Evolutionary conservation across 257 asterid genomes (phyloP).

Genomic region (Rhazya stricta): DNA sequence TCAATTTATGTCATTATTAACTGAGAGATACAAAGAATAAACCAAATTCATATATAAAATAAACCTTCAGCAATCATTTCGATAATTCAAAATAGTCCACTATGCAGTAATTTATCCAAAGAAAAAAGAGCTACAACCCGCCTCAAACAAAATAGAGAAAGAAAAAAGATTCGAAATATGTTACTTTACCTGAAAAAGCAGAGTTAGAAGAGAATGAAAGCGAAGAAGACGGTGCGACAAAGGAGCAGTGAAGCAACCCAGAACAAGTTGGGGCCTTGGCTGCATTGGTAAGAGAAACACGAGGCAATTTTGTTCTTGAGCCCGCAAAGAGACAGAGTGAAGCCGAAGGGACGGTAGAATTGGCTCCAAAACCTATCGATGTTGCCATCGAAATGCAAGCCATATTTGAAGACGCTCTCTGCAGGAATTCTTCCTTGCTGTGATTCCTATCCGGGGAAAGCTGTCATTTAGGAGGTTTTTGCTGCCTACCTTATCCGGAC

Average conservation of each 20-base stretch:
- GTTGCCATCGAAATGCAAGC: slow-evolving; percentile 57
- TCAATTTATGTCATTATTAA: not conserved
- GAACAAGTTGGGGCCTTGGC: slow-evolving; percentile 28
- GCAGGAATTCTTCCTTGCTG: not conserved
- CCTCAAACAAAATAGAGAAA: no score
- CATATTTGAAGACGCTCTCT: slow-evolving; percentile 28
- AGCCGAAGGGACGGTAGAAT: slow-evolving; percentile 42
- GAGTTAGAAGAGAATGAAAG: slow-evolving; percentile 51
- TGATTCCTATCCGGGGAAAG: not conserved
- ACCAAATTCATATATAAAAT: not conserved
- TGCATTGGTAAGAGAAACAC: slow-evolving; percentile 31
- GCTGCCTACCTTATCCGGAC: slow-evolving; percentile 13
- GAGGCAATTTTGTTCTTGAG: slow-evolving; percentile 31
- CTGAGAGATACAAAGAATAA: not conserved
- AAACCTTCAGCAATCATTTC: not conserved
- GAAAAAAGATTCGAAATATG: not conserved
- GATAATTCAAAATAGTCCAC: not conserved
- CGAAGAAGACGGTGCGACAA: slow-evolving; percentile 36
- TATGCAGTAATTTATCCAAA: not conserved
- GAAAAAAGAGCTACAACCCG: not conserved
- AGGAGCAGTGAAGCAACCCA: slow-evolving; percentile 54
- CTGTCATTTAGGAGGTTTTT: not conserved
- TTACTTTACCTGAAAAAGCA: slow-evolving; percentile 51
- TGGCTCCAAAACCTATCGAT: slow-evolving; percentile 14
- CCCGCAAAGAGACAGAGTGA: slow-evolving; percentile 51